Percentiles rank a stretch among this genome's conserved stretches.
Evolutionary conservation across 495 filamentous ascomycete genomes (phyloP).

Genomic region (Chaetomium fimeti): DNA sequence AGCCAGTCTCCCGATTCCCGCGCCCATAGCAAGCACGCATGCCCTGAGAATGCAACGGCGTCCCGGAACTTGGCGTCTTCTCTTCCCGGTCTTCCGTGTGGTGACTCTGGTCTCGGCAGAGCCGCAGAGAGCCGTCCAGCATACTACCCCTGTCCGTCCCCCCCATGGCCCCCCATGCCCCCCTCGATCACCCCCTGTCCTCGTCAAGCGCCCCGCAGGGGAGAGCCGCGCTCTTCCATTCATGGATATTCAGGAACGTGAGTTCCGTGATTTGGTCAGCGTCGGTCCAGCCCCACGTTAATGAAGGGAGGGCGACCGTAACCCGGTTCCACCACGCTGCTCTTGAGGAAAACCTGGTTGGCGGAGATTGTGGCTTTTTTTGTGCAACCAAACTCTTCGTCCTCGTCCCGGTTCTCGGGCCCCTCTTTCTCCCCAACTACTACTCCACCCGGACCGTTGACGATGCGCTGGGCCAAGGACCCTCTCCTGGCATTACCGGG

Average conservation of each 20-base stretch:
- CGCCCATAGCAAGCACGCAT: conserved; percentile 2
- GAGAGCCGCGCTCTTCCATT: conserved; percentile 34
- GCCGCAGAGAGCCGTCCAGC: conserved; percentile 8
- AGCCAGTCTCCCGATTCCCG: neutral
- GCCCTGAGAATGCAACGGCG: conserved; percentile 27
- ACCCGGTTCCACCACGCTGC: conserved; percentile 31
- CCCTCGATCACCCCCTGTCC: conserved; percentile 17
- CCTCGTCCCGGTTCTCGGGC: conserved; percentile 19
- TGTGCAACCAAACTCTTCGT: neutral
- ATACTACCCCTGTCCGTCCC: conserved; percentile 21
- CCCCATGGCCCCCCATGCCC: too few relatives aligned
- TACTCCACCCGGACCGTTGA: conserved; percentile 9
- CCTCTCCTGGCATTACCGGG: conserved; percentile 21
- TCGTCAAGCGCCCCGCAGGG: conserved; percentile 26
- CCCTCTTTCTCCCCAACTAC: neutral
- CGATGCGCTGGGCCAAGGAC: conserved; percentile 11
- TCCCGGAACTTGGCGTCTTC: conserved; percentile 30
- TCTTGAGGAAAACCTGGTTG: conserved; percentile 29
- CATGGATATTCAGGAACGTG: conserved; percentile 36
- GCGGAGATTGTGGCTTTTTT: conserved; percentile 30
- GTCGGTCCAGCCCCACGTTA: conserved; percentile 20
- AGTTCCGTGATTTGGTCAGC: conserved; percentile 31
- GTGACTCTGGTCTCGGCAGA: conserved; percentile 19
- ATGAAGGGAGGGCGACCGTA: conserved; percentile 22
- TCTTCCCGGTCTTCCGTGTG: conserved; percentile 23